Base-by-base conservation (phyloP, 163 green algal species). In the Chloromonas sp. region DNA sequence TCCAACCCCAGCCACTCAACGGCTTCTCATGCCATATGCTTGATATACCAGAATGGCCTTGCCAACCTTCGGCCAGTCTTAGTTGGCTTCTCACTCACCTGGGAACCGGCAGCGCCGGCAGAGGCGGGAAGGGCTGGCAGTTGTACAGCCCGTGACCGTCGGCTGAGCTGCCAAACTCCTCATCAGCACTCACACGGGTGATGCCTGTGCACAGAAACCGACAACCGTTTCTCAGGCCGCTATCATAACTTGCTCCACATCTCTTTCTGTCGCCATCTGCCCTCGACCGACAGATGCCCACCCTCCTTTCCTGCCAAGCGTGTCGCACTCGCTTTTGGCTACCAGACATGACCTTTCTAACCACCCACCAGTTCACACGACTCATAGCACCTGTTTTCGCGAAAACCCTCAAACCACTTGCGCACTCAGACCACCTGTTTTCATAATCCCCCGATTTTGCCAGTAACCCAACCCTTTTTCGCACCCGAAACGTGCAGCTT, bases 81-180 rank as follows among this genome's bases (percentile, higher is more conserved):
- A 36, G 36, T 36, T 36, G 36, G 36, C 36, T 36, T 36, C 36
- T 36, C 36, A 36, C 36, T 36, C 66, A 74, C 66, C 61, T 57
- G 2, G 94, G 94, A 11, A 96, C 71, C 0, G 87, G 84, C 14
- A 93, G 88, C 1, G 87, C 78, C 1, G 90, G 89, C 0, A 88
- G 88, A 79, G 91, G 90, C n/a, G 15, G 77, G 88, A 94, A 98
- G 2, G 93, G 94, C 89, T 97, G 94, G n/a, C 77, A 89, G 82
- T 98, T 97, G 88, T 91, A 95, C 14, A 97, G 87, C 61, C 89
- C 88, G 77, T 93, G 70, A 66, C 83, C 89, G 5, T 86, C 71
- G 15, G 13, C 82, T 1, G 84, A 74, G n/a, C 82, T 81, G 60
- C 81, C 87, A 58, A 81, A 83, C 71, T 88, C 82, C 71, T 90